Percentiles rank a stretch among this genome's conserved stretches.
Conservation (phyloP, 306 rosid genomes). For the Elaeagnus macrophylla region DNA sequence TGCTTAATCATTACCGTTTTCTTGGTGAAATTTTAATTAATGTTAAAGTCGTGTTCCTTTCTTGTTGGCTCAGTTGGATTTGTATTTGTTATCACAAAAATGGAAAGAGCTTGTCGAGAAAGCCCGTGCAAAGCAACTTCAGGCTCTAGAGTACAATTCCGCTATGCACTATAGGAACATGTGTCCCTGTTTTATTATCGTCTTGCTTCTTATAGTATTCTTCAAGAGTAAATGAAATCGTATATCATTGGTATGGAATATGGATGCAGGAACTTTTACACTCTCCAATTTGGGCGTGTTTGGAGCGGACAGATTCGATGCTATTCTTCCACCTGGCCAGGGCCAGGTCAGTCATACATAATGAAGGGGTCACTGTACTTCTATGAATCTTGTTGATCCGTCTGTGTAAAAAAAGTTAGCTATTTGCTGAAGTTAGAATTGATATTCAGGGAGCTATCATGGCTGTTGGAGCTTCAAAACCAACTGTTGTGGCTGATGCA, state of each 20-base stretch:
- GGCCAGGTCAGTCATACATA: slow-evolving; percentile 59
- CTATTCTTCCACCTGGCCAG: slow-evolving; percentile 98
- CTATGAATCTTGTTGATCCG: slow-evolving; percentile 1
- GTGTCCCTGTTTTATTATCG: slow-evolving; percentile 4
- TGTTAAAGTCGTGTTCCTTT: slow-evolving; percentile 2
- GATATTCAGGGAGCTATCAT: slow-evolving; percentile 79
- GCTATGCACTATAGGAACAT: slow-evolving; percentile 25
- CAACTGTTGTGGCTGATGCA: slow-evolving; percentile 54
- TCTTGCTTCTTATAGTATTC: slow-evolving; percentile 6
- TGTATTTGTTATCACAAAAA: slow-evolving; percentile 72
- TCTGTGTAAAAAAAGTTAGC: slow-evolving; percentile 8
- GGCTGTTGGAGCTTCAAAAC: slow-evolving; percentile 97
- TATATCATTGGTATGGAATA: neutral
- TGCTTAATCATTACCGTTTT: neutral
- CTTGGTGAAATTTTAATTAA: neutral
- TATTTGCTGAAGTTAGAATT: slow-evolving; percentile 16
- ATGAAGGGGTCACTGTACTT: neutral
- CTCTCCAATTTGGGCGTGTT: slow-evolving; percentile 94
- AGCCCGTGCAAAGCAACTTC: slow-evolving; percentile 86
- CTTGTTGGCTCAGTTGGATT: slow-evolving; percentile 63
- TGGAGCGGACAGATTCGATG: slow-evolving; percentile 89
- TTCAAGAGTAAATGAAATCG: slow-evolving; percentile 4
- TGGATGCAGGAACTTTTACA: slow-evolving; percentile 71
- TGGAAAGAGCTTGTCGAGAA: slow-evolving; percentile 89
- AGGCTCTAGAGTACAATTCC: slow-evolving; percentile 82